Conservation (phyloP, 2,329 filamentous ascomycete genomes). For the Aureobasidium sp. region DNA sequence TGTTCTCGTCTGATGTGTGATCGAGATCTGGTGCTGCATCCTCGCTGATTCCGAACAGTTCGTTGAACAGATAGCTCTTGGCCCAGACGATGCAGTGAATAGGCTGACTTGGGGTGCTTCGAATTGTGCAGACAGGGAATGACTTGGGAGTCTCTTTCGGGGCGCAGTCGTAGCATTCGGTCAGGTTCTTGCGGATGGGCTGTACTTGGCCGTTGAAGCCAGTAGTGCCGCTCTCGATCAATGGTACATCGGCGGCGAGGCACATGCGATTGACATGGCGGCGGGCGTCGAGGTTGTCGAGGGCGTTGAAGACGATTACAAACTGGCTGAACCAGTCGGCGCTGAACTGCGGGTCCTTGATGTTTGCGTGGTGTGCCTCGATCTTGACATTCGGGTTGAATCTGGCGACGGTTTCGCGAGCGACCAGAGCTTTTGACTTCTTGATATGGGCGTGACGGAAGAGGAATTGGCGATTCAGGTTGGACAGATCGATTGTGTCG, state of each 20-base stretch:
- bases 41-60: constrained; percentile 88
- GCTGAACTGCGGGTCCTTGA: constrained; percentile 82
- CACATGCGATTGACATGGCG: constrained; percentile 98
- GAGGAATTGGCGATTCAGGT: constrained; percentile 94
- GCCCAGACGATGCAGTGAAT: constrained; percentile 99
- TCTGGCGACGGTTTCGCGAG: constrained; percentile 79
- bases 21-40: constrained; percentile 76
- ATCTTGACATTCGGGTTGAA: constrained; percentile 89
- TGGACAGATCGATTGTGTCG: constrained; percentile 96
- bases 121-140: constrained; percentile 94
- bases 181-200: constrained; percentile 78
- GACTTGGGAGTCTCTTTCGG: constrained; percentile 85
- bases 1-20: constrained; percentile 71
- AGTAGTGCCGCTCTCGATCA: constrained; percentile 95
- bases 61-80: constrained; percentile 91
- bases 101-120: constrained; percentile 89
- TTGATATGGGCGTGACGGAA: constrained; percentile 97
- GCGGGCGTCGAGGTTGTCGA: constrained; percentile 90
- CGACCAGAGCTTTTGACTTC: constrained; percentile 88
- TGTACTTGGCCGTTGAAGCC: constrained; percentile 98
- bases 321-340: constrained; percentile 83
- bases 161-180: constrained; percentile 94
- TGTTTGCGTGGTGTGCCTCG: constrained; percentile 85
- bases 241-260: constrained; percentile 76
- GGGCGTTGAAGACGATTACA: constrained; percentile 84